Base-by-base conservation (phyloP, 2,329 filamentous ascomycete genomes). In the Rhexocercosporidium sp. region DNA sequence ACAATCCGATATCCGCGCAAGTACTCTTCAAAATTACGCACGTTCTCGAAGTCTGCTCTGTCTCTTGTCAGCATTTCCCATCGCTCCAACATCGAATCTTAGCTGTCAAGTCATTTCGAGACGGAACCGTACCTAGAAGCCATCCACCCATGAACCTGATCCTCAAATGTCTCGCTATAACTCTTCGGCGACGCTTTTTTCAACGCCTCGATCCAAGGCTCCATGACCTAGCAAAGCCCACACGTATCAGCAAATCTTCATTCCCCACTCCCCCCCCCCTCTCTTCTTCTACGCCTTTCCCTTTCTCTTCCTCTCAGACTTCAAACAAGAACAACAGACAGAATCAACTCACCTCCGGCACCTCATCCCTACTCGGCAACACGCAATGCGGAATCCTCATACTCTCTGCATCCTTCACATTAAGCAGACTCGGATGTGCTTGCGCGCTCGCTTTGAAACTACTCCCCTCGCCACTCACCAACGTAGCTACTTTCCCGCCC, bases 101-200 rank as follows among this genome's bases (percentile, higher is more conserved):
- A n/a, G n/a, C n/a, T n/a, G n/a, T n/a, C n/a, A n/a, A n/a, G n/a
- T 5, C 9, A 51, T n/a, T 18, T 14, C 27, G 49, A 49, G 22
- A 37, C 20, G 54, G 12, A 4, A 44, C 12, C 69, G 20, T 61
- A 82, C 29, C 89, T 84, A 0, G 90, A 89, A 1, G 87, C 88
- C 90, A 92, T 92, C 89, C 89, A 92, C 53, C 90, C 90, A 78
- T 92, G 90, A 75, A 89, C 84, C 83, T 91, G 90, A 74, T 88
- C 88, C 27, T 74, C 73, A 74, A 91, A 92, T n/a, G 77, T 88
- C 81, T 92, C 89, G 62, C 91, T 84, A 69, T 88, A 83, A 74
- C 88, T 87, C 66, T 85, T 79, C 27, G 56, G 54, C 47, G 51
- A 70, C 11, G n/a, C 76, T 46, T 75, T 78, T 41, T 77, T 75